Conservation (phyloP, 2,329 filamentous ascomycete genomes). For the Zymoseptoria brevis region DNA sequence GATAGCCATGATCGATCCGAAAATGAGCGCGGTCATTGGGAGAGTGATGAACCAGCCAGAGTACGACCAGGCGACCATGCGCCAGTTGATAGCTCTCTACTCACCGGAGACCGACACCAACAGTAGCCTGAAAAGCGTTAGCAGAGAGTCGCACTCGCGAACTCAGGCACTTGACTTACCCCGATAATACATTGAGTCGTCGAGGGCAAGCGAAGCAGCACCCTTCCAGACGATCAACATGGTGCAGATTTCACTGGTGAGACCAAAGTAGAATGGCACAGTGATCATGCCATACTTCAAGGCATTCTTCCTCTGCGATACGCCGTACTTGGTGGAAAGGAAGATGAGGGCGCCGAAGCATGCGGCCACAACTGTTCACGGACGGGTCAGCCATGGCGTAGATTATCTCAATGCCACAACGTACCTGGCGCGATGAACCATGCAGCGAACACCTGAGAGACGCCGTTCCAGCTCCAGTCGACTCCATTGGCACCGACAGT, state of each 20-base stretch:
- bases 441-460: slow-evolving; percentile 53
- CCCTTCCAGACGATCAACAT: slow-evolving; percentile 51
- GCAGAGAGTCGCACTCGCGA: background rate
- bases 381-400: background rate
- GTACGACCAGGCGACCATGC: slow-evolving; percentile 54
- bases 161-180: slow-evolving; percentile 11
- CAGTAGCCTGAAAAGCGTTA: slow-evolving; percentile 33
- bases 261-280: slow-evolving; percentile 42
- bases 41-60: slow-evolving; percentile 53
- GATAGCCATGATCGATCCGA: slow-evolving; percentile 53
- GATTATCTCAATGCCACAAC: background rate
- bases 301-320: slow-evolving; percentile 40
- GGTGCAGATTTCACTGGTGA: slow-evolving; percentile 39
- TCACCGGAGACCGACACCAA: slow-evolving; percentile 53
- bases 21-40: slow-evolving; percentile 48
- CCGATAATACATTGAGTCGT: slow-evolving; percentile 55
- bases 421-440: slow-evolving; percentile 35
- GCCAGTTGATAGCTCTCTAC: slow-evolving; percentile 53
- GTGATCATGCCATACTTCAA: slow-evolving; percentile 42
- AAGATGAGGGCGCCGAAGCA: slow-evolving; percentile 42
- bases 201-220: slow-evolving; percentile 41
- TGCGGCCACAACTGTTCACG: slow-evolving; percentile 31
- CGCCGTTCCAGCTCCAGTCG: slow-evolving; percentile 50
- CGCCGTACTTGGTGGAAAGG: slow-evolving; percentile 39
- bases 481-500: slow-evolving; percentile 48